phyloP scores from a whole-genome alignment of 2,329 filamentous ascomycete genomes.

The Emmonsiellopsis sp. region DNA sequence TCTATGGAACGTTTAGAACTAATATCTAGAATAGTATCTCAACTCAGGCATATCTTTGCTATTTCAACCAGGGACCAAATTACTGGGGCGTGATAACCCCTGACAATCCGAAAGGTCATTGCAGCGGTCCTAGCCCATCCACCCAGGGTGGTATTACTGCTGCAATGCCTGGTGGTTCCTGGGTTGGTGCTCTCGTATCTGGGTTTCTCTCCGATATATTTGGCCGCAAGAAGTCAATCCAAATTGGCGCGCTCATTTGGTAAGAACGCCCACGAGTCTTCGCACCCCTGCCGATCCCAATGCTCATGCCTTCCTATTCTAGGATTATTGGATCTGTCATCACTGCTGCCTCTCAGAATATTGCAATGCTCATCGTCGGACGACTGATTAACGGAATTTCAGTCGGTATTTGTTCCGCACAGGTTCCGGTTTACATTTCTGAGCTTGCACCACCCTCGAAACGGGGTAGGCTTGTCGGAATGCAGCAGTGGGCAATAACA shows the following conservation, averaged over 20 bases:
- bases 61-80: slow-evolving; percentile 34
- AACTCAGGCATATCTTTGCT: slow-evolving; percentile 43
- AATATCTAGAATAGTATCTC: slow-evolving; percentile 33
- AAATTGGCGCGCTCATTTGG: slow-evolving; percentile 26
- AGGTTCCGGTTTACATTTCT: slow-evolving; percentile 30
- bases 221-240: slow-evolving; percentile 33
- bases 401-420: slow-evolving; percentile 30
- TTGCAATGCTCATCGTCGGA: slow-evolving; percentile 24
- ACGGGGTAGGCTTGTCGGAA: slow-evolving; percentile 30
- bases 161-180: slow-evolving; percentile 61
- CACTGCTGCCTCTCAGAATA: slow-evolving; percentile 22
- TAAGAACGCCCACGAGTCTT: slow-evolving; percentile 7
- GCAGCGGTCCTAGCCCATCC: slow-evolving; percentile 37
- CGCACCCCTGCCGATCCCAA: background rate
- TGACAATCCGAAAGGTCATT: slow-evolving; percentile 27
- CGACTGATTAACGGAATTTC: slow-evolving; percentile 32
- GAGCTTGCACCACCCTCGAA: slow-evolving; percentile 32
- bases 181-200: slow-evolving; percentile 46
- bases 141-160: slow-evolving; percentile 58
- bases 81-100: background rate
- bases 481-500: slow-evolving; percentile 33
- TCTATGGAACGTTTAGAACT: no score
- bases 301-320: slow-evolving; percentile 19
- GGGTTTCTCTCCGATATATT: slow-evolving; percentile 25
- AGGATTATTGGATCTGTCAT: slow-evolving; percentile 31